Percentiles rank a stretch among this genome's conserved stretches.
phyloP scores from a whole-genome alignment of 2,329 filamentous ascomycete species.

The Raffaelea arxii region DNA sequence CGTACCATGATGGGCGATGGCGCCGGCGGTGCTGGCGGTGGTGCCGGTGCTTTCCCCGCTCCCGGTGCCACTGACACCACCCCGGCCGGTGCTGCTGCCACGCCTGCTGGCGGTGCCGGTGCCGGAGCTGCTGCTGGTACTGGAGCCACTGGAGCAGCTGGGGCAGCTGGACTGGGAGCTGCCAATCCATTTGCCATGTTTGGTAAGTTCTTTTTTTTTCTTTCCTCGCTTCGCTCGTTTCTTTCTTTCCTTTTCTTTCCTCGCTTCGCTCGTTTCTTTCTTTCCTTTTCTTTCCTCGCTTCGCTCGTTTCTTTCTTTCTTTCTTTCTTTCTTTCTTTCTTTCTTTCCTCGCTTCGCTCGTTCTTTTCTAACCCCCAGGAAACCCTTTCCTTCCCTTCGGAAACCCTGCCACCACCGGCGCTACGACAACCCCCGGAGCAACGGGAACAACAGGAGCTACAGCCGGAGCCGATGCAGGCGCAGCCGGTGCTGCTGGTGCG shows the following conservation, averaged over 20 bases:
- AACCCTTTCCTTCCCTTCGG: slow-evolving; percentile 28
- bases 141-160: too few relatives aligned
- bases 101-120: slow-evolving; percentile 13
- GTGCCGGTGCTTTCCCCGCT: slow-evolving; percentile 63
- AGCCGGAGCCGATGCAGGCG: not conserved
- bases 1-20: too few relatives aligned
- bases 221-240: too few relatives aligned
- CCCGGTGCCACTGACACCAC: slow-evolving; percentile 88
- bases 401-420: not conserved
- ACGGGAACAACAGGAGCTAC: not conserved
- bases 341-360: too few relatives aligned
- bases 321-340: slow-evolving; percentile 1
- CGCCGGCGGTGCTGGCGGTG: too few relatives aligned
- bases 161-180: too few relatives aligned
- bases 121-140: slow-evolving; percentile 9
- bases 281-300: too few relatives aligned
- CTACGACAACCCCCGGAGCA: not conserved
- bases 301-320: too few relatives aligned
- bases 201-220: too few relatives aligned
- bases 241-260: too few relatives aligned
- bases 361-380: slow-evolving; percentile 16
- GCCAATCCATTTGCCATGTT: too few relatives aligned
- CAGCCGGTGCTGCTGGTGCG: not conserved
- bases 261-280: too few relatives aligned
- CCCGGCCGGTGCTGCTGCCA: slow-evolving; percentile 35